Evolutionary conservation across 73 alveolate genomes (phyloP).

Genomic region (Paramecium sexaurelia): DNA sequence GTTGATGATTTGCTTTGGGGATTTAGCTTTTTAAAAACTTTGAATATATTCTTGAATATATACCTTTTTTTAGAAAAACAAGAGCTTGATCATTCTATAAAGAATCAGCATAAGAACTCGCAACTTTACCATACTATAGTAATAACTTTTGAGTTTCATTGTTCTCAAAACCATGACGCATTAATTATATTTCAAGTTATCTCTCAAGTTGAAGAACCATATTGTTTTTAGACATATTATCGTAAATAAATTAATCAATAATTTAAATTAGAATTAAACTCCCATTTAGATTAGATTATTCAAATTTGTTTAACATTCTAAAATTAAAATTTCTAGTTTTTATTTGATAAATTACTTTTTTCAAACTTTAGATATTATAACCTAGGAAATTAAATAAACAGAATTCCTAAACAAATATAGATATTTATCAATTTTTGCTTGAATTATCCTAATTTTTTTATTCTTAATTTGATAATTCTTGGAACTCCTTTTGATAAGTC

Average conservation of each 20-base stretch:
- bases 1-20: neutral
- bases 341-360: too few relatives aligned
- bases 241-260: neutral
- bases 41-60: neutral
- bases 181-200: neutral
- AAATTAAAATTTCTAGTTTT: too few relatives aligned
- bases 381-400: too few relatives aligned
- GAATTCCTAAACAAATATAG: too few relatives aligned
- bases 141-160: neutral
- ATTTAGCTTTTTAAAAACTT: neutral
- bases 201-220: neutral
- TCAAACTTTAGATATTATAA: too few relatives aligned
- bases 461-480: too few relatives aligned
- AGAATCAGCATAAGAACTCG: neutral
- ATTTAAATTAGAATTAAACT: too few relatives aligned
- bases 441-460: too few relatives aligned
- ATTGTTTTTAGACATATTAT: neutral
- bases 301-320: too few relatives aligned
- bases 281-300: too few relatives aligned
- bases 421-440: too few relatives aligned
- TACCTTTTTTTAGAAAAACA: neutral
- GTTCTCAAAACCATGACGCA: neutral
- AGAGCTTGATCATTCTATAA: neutral
- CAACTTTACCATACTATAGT: neutral
- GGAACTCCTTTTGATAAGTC: too few relatives aligned